Conservation (phyloP, 163 green algal genomes). For the Coccomyxa subellipsoidea region DNA sequence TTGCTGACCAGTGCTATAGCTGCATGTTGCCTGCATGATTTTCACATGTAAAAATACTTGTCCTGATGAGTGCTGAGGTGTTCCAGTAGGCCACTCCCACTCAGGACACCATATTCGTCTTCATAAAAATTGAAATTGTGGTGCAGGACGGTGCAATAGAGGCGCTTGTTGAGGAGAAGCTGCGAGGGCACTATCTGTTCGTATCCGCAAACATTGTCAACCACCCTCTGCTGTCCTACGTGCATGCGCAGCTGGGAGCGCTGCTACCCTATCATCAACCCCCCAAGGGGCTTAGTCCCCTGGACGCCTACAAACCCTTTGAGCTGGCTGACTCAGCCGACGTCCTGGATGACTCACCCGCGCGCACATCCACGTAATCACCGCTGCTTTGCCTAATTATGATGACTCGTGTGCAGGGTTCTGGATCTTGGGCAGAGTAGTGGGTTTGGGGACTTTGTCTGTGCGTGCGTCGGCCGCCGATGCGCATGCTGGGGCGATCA, state of each 20-base stretch:
- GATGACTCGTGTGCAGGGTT: too few species aligned
- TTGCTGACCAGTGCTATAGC: too few species aligned
- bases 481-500: too few species aligned
- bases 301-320: neutral
- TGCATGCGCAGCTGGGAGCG: slow-evolving; percentile 8
- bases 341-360: neutral
- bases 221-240: neutral
- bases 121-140: too few species aligned
- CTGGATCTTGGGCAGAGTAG: too few species aligned
- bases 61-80: too few species aligned
- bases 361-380: neutral
- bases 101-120: too few species aligned
- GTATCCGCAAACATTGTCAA: slow-evolving; percentile 12
- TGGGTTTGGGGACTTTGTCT: too few species aligned
- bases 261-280: neutral
- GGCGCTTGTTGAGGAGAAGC: neutral
- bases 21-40: too few species aligned
- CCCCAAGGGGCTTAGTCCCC: neutral
- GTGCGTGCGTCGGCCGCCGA: too few species aligned
- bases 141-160: slow-evolving; percentile 7
- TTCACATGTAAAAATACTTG: too few species aligned
- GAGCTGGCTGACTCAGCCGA: neutral
- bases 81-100: too few species aligned
- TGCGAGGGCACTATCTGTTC: neutral
- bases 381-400: neutral